phyloP scores from a whole-genome alignment of 306 rosid genomes.

The Hippophae tibetana region DNA sequence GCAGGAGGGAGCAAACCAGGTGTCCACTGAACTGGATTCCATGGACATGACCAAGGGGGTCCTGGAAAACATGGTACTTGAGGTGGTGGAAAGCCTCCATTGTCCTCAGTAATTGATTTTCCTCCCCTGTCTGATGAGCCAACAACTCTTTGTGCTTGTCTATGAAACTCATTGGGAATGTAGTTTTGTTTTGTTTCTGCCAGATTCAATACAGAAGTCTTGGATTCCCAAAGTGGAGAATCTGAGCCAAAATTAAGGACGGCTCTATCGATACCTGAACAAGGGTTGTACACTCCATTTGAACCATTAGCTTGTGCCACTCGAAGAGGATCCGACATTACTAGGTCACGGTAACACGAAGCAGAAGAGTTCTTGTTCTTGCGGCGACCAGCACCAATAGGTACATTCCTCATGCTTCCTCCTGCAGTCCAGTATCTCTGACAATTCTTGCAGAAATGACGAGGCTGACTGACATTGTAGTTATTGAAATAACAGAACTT shows the following conservation, averaged over 20 bases:
- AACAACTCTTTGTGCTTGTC: not conserved
- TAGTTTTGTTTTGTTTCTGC: slow-evolving; percentile 28
- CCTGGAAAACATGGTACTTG: slow-evolving; percentile 39
- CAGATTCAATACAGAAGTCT: slow-evolving; percentile 52
- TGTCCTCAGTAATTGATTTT: too few relatives aligned
- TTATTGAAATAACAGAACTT: slow-evolving; percentile 83
- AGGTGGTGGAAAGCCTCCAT: slow-evolving; percentile 7
- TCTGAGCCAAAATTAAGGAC: slow-evolving; percentile 57
- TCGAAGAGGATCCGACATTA: slow-evolving; percentile 38
- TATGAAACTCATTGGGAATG: slow-evolving; percentile 30
- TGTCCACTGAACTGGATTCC: slow-evolving; percentile 46
- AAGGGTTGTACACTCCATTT: slow-evolving; percentile 30
- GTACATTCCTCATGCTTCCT: slow-evolving; percentile 75
- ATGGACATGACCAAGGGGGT: slow-evolving; percentile 45
- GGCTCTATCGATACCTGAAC: slow-evolving; percentile 34
- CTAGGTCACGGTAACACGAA: slow-evolving; percentile 35
- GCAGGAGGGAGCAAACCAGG: slow-evolving; percentile 39
- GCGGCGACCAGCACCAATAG: slow-evolving; percentile 84
- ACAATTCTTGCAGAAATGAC: slow-evolving; percentile 86
- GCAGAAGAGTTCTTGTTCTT: slow-evolving; percentile 53
- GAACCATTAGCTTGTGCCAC: slow-evolving; percentile 22
- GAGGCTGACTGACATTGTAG: slow-evolving; percentile 81
- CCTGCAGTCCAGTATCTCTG: slow-evolving; percentile 96
- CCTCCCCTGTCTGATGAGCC: slow-evolving; percentile 37
- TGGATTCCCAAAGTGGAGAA: slow-evolving; percentile 48